These are phyloP conservation scores for Blastocystis sp. DNA, from an alignment of 352 stramenopile genomes.

Conservation along the genomic window DNA sequence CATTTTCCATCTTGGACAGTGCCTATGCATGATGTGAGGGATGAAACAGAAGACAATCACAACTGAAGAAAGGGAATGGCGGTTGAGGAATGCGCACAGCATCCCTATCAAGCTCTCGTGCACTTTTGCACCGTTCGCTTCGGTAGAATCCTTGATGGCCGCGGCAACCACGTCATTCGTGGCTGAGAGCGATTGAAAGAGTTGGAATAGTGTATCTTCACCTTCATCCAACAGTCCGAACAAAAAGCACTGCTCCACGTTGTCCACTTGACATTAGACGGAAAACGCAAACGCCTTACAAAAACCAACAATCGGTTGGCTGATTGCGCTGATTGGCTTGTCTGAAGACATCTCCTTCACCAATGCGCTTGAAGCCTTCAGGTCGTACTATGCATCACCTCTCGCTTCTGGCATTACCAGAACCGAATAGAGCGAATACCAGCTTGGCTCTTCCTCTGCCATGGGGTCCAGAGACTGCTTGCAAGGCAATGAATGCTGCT, in stretches of 20 bases:
- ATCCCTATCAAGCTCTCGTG: not conserved
- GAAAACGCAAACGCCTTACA: not conserved
- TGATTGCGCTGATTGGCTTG: not conserved
- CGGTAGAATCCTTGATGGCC: not conserved
- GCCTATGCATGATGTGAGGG: not conserved
- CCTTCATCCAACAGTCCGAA: slow-evolving; percentile 12
- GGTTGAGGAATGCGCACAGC: slow-evolving; percentile 19
- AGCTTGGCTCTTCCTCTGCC: not conserved
- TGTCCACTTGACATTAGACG: slow-evolving; percentile 1
- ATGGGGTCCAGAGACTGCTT: no score
- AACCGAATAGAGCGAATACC: slow-evolving; percentile 35
- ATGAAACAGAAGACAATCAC: not conserved
- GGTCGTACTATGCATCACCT: slow-evolving; percentile 29
- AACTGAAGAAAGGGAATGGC: not conserved
- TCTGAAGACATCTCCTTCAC: not conserved
- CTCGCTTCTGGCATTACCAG: not conserved
- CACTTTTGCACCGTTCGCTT: not conserved
- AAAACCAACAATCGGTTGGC: not conserved
- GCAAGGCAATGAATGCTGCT: no score
- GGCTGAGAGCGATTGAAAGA: not conserved
- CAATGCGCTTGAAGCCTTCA: slow-evolving; percentile 14
- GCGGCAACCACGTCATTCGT: not conserved
- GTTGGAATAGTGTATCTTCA: not conserved
- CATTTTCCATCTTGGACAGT: not conserved
- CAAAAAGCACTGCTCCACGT: slow-evolving; percentile 9